Percentiles rank a stretch among this genome's conserved stretches.
Evolutionary conservation across 163 green algal species (phyloP).

Genomic region (Scenedesmus sp.): DNA sequence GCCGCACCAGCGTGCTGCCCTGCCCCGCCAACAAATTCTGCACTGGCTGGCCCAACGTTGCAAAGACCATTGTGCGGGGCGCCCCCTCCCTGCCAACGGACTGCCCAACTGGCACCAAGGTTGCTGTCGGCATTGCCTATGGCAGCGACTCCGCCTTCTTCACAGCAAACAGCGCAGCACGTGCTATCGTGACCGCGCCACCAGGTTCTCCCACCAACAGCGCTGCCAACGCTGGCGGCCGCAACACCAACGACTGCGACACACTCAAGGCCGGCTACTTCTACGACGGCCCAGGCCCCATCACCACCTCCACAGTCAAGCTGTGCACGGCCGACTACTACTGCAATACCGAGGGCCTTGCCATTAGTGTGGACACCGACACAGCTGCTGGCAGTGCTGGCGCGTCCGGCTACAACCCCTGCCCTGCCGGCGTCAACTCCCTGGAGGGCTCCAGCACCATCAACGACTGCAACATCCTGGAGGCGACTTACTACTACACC

Average conservation of each 20-base stretch:
- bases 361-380: not conserved
- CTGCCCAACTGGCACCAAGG: conserved; percentile 1
- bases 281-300: not conserved
- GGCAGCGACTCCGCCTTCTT: too few relatives aligned
- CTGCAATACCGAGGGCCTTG: not conserved
- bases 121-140: not conserved
- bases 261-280: not conserved
- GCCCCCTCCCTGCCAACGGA: not conserved
- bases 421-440: not conserved
- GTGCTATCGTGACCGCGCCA: not conserved
- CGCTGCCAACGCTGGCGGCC: not conserved
- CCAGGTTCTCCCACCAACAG: not conserved
- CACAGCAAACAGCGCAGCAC: not conserved
- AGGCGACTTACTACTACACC: not conserved
- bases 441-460: not conserved
- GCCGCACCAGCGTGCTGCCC: not conserved
- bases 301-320: not conserved
- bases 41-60: not conserved
- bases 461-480: conserved; percentile 24
- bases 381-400: not conserved
- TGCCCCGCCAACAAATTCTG: conserved; percentile 12
- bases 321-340: not conserved
- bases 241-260: not conserved
- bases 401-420: not conserved
- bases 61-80: not conserved